Evolutionary conservation across 2,329 filamentous ascomycete genomes (phyloP), one percentile per base, ranked within the genome.

Genomic region (Diatrype stigma): DNA sequence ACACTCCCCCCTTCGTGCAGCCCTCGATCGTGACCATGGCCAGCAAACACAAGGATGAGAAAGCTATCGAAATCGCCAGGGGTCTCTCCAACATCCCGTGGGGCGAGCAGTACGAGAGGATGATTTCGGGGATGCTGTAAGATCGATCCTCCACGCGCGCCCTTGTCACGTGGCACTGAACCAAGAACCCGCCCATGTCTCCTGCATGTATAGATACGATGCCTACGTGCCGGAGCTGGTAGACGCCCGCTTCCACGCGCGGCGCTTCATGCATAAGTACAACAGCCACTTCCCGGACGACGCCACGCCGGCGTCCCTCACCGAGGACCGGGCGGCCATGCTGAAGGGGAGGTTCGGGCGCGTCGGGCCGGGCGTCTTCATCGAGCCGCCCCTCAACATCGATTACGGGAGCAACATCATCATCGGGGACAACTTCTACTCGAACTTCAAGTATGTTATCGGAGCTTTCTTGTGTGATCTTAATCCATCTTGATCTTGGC

Each of bases 351-450:
- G 84, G 37, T 61, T 86, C 3, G 73, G 75, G 28, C 64, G 64
- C 8, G 65, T 79, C 4, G 82, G 81, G 3, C 72, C 73, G 45
- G 78, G 78, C 0, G 73, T 70, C 22, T 78, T 78, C 55, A 77
- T 87, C 34, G 84, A 87, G 58, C 78, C 83, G 0, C 82, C 84
- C 0, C 71, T 88, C 50, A 73, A 72, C 37, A 73, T 86, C 32
- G 84, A 87, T 62, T 87, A 87, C 52, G 85, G 84, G 1, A 81
- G 80, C 63, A 88, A 87, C 59, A 78, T 86, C 55, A 74, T 70
- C 6, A 71, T 87, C 1, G 84, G 84, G 7, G 71, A 80, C 40
- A 71, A 76, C n/a, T 85, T 85, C 61, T 89, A 86, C 59, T 74
- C 81, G 42, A 84, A 84, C 58, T 82, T 82, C 64, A 79, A 79